Evolutionary conservation across 2,329 filamentous ascomycete species (phyloP), one percentile per base, ranked within the genome.

Genomic region (Talaromyces sp.): DNA sequence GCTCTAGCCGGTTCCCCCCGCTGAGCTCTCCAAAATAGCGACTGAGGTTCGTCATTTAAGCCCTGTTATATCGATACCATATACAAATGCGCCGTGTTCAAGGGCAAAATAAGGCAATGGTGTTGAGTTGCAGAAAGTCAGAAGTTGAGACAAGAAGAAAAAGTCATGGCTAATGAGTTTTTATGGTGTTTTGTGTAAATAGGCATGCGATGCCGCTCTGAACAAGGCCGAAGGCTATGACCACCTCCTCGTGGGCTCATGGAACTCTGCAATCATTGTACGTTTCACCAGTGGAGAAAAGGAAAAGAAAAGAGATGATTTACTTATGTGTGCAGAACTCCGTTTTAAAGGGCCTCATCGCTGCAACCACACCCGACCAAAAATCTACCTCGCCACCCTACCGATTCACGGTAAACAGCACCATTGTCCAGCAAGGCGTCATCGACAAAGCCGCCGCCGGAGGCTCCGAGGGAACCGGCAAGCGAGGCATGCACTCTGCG

Each of bases 401-500:
- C 85, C 98, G 98, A 78, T 98, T 93, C 79, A 91, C 92, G 68
- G 92, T 96, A 79, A 98, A 96, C 83, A 96, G 91, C 81, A 98
- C 93, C 66, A 97, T 98, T 73, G 96, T 98, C 68, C 93, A 99
- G 81, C 93, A 98, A 80, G 76, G 75, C 21, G 82, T 93, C 35
- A 85, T 77, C 56, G 71, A 75, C 64, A 71, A 72, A 64, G 71
- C 76, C 31, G 80, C 83, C 65, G 82, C 83, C 71, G 80, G 82
- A 64, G 76, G 78, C n/a, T 72, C 74, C 26, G 82, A 83, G 63
- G 88, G 85, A 29, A 89, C 89, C 60, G 93, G 92, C 59, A 86
- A 93, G 66, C 86, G 93, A 66, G 95, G 95, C 65, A 80, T 81
- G 79, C 79, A 81, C 69, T 77, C 77, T 17, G 79, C 79, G 29